These are phyloP conservation scores for Suillus lakei DNA, from an alignment of 768 basidiomycete genomes.

Conservation along the genomic window DNA sequence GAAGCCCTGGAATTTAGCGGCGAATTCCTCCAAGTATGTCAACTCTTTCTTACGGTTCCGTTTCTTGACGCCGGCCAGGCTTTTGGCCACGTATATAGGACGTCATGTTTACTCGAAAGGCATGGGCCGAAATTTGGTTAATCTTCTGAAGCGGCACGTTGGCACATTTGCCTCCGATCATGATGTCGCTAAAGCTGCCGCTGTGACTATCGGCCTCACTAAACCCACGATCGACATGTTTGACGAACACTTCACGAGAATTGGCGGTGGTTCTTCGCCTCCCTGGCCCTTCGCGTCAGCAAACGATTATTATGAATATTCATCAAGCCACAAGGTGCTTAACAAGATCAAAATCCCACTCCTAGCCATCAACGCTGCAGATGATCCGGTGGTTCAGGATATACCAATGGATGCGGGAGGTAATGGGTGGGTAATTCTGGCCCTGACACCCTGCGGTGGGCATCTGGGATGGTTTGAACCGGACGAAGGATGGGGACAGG, in stretches of 20 bases:
- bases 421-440: conserved; percentile 61
- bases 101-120: conserved; percentile 74
- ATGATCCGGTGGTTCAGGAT: conserved; percentile 76
- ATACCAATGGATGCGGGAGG: conserved; percentile 61
- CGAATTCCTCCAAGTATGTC: conserved; percentile 41
- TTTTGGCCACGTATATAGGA: conserved; percentile 58
- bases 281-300: conserved; percentile 52
- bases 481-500: conserved; percentile 37
- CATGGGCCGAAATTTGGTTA: conserved; percentile 76
- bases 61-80: conserved; percentile 41
- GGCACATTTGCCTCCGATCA: conserved; percentile 54
- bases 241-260: conserved; percentile 66
- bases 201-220: conserved; percentile 50
- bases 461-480: conserved; percentile 87
- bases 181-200: conserved; percentile 51
- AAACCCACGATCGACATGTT: conserved; percentile 60
- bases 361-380: conserved; percentile 73
- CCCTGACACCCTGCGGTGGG: conserved; percentile 66
- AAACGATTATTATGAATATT: conserved; percentile 52
- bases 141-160: conserved; percentile 57
- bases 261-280: conserved; percentile 71
- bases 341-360: conserved; percentile 69
- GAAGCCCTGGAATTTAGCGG: conserved; percentile 55
- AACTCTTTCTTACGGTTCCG: conserved; percentile 14
- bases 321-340: conserved; percentile 66